Base-by-base conservation (phyloP, 192 early-diverging fungal species). In the Mortierella antarctica region DNA sequence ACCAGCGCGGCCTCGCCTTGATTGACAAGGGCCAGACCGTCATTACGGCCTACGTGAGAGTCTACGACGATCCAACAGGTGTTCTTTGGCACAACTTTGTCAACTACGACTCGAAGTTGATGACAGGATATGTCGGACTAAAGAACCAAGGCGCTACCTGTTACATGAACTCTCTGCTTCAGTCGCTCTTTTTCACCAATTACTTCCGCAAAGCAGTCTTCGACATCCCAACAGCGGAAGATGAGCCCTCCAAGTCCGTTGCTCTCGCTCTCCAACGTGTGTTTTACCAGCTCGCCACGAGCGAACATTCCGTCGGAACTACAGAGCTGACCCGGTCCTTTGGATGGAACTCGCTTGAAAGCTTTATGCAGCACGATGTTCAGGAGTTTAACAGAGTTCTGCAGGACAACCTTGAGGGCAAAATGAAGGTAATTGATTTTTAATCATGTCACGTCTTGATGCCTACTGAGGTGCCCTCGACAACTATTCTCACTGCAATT, bases 301-400 rank as follows among this genome's bases (percentile, higher is more conserved):
- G 85, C 41, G 70, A 86, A 46, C 73, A 83, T 21, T 81, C 96
- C 7, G 95, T 99, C 47, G 94, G 90, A 42, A 99, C 98, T 3
- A 96, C 89, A 5, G 98, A 98, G 85, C 85, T 99, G 71, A 99
- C 98, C 53, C 93, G 93, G 81, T 97, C 96, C 0, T 99, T 99
- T 91, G 98, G 98, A 39, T 99, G 98, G 98, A 93, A 97, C 81
- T 93, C 96, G 13, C 62, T 92, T 46, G 98, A 98, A 46, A 92
- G 95, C 21, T 99, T 98, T 70, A 93, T 91, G 89, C 97, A 99
- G 86, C 98, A 99, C 74, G 98, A 99, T 84, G 94, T 98, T n/a
- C 96, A 98, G 79, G 97, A 98, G 82, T 97, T 99, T 74, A 97
- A 97, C 83, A 89, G 98, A 56, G 95, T 98, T 13, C 86, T 99